These are phyloP conservation scores for Lentinula novae-zelandiae DNA, from an alignment of 1,284 basidiomycete genomes.

Conservation along the genomic window DNA sequence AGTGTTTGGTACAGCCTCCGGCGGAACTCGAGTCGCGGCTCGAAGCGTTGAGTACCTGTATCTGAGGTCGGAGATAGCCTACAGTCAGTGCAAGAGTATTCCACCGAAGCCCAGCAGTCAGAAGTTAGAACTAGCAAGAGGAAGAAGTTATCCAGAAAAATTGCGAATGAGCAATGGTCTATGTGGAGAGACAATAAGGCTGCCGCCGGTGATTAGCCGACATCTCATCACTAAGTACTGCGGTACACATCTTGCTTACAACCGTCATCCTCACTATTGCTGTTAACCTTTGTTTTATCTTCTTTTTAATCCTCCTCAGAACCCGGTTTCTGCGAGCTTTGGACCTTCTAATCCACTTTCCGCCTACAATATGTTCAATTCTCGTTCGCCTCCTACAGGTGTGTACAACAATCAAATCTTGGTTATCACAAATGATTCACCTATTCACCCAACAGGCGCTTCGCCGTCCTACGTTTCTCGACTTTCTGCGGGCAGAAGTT, in stretches of 20 bases:
- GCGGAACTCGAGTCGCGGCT: too few relatives aligned
- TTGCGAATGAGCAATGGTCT: too few relatives aligned
- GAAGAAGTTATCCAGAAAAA: too few relatives aligned
- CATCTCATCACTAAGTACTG: background rate
- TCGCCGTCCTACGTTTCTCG: conserved; percentile 55
- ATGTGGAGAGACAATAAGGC: background rate
- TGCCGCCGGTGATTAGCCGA: background rate
- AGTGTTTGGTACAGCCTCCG: too few relatives aligned
- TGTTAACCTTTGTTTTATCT: background rate
- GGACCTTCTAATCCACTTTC: background rate
- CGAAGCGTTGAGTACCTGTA: too few relatives aligned
- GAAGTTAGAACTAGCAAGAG: too few relatives aligned
- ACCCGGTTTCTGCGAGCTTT: background rate
- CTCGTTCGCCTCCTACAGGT: background rate
- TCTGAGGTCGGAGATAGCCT: too few relatives aligned
- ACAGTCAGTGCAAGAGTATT: too few relatives aligned
- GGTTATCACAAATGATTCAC: background rate
- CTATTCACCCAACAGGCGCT: conserved; percentile 30
- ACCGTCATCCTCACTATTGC: background rate
- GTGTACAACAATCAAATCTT: background rate
- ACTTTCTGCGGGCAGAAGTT: conserved; percentile 43
- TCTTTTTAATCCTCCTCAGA: background rate
- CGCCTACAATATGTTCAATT: background rate
- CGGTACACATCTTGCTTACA: background rate
- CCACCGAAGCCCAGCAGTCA: too few relatives aligned